These are phyloP conservation scores for Trichoderma lentiforme DNA, from an alignment of 2,329 filamentous ascomycete species.

Conservation along the genomic window DNA sequence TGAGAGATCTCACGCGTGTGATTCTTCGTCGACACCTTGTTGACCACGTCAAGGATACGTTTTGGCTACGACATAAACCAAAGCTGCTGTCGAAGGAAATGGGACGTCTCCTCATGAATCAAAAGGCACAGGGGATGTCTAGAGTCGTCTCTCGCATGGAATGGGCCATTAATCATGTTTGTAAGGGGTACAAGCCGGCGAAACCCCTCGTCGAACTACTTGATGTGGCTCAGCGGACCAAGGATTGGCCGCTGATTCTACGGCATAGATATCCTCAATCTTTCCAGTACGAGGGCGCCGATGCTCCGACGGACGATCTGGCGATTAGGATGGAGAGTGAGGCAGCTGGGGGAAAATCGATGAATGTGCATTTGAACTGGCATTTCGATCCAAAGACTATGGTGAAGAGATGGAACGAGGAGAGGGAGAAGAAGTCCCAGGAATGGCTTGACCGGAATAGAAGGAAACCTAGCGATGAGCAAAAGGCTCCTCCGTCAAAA, in stretches of 20 bases:
- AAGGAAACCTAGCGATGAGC: background rate
- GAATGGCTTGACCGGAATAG: conserved; percentile 8
- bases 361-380: conserved; percentile 18
- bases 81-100: conserved; percentile 30
- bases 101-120: conserved; percentile 20
- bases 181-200: conserved; percentile 29
- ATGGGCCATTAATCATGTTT: conserved; percentile 30
- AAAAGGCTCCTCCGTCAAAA: background rate
- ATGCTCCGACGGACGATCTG: background rate
- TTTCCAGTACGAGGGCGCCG: background rate
- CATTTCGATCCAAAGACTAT: conserved; percentile 17
- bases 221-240: conserved; percentile 26
- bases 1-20: conserved; percentile 27
- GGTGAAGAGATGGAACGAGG: conserved; percentile 14
- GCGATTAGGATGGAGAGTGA: conserved; percentile 17
- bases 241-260: conserved; percentile 28
- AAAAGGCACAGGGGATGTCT: background rate
- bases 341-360: background rate
- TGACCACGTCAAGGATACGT: conserved; percentile 23
- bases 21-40: conserved; percentile 29
- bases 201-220: conserved; percentile 28
- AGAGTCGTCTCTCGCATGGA: conserved; percentile 28
- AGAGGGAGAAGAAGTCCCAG: background rate
- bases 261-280: conserved; percentile 20
- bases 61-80: conserved; percentile 29